Evolutionary conservation across 768 basidiomycete species (phyloP).

Genomic region (Suillus discolor): DNA sequence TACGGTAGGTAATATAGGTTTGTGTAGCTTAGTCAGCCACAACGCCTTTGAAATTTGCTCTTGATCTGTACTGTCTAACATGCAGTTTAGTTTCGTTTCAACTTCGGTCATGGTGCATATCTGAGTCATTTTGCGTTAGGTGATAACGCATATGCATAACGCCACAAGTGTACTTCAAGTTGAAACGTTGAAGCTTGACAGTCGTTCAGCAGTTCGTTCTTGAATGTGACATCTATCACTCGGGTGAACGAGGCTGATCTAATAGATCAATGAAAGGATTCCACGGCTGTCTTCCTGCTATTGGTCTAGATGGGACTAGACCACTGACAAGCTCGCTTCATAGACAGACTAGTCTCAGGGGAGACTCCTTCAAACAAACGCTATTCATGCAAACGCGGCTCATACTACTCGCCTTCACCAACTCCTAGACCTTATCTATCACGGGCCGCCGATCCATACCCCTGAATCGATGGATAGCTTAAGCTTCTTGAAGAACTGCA

Average conservation of each 20-base stretch:
- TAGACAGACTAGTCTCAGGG: neutral
- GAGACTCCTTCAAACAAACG: neutral
- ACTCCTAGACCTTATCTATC: neutral
- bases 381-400: neutral
- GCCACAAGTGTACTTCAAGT: neutral
- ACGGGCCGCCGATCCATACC: neutral
- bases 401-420: neutral
- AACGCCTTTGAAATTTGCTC: too few relatives aligned
- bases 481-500: neutral
- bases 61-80: too few relatives aligned
- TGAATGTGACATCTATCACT: neutral
- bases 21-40: neutral
- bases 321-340: neutral
- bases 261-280: neutral
- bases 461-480: neutral
- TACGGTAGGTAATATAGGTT: too few relatives aligned
- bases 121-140: neutral
- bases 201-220: neutral
- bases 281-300: neutral
- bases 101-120: neutral
- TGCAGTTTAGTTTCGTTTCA: neutral
- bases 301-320: neutral
- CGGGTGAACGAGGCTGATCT: neutral
- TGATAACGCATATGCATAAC: neutral
- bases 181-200: neutral